Percentiles rank a stretch among this genome's conserved stretches.
Conservation (phyloP, 2,329 filamentous ascomycete species). For the Hypoxylon sp. region DNA sequence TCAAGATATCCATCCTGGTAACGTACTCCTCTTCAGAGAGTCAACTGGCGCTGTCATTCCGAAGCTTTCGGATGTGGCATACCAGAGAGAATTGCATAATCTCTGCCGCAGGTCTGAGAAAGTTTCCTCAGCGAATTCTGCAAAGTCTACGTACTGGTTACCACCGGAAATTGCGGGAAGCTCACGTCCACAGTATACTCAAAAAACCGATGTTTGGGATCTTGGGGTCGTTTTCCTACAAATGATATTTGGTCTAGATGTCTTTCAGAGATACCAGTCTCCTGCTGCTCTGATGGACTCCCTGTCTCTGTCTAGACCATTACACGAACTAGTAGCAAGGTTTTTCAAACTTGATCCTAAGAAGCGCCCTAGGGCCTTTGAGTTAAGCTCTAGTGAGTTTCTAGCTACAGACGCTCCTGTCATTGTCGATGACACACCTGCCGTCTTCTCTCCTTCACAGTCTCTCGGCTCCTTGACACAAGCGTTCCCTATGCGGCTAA, state of each 20-base stretch:
- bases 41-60: slow-evolving; percentile 77
- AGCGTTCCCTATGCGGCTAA: slow-evolving; percentile 63
- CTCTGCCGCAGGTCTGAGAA: slow-evolving; percentile 69
- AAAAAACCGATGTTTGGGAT: slow-evolving; percentile 95
- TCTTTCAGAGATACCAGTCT: slow-evolving; percentile 82
- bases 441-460: slow-evolving; percentile 58
- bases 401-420: slow-evolving; percentile 75
- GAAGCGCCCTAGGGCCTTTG: slow-evolving; percentile 87
- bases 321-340: slow-evolving; percentile 84
- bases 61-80: slow-evolving; percentile 82
- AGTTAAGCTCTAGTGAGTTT: slow-evolving; percentile 75
- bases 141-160: slow-evolving; percentile 85
- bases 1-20: slow-evolving; percentile 83
- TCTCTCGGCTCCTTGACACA: slow-evolving; percentile 61
- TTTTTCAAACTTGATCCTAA: slow-evolving; percentile 89
- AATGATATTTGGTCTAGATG: slow-evolving; percentile 90
- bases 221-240: slow-evolving; percentile 92
- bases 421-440: slow-evolving; percentile 62
- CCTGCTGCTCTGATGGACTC: slow-evolving; percentile 81
- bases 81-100: slow-evolving; percentile 76
- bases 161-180: slow-evolving; percentile 80
- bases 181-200: slow-evolving; percentile 74
- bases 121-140: slow-evolving; percentile 68
- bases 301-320: slow-evolving; percentile 78
- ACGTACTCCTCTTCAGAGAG: slow-evolving; percentile 82